Evolutionary conservation across 768 basidiomycete genomes (phyloP), one percentile per base, ranked within the genome.

Genomic region (Serpula lacrymans): DNA sequence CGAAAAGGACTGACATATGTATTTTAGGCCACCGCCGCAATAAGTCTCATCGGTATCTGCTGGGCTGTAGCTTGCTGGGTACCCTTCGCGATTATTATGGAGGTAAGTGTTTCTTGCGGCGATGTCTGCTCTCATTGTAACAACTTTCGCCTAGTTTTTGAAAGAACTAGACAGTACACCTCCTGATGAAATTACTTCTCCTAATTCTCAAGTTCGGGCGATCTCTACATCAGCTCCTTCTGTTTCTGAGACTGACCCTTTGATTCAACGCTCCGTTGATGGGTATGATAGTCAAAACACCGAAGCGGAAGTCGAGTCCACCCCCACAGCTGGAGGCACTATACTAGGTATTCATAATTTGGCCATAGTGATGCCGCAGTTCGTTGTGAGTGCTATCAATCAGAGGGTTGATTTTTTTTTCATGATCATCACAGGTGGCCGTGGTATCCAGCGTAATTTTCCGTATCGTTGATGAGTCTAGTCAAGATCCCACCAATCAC

Each of bases 51-150:
- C 17, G 94, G 94, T 30, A 85, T 96, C 26, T 94, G 87, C 60
- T 97, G 94, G 94, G 89, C 92, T 8, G 89, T 96, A 28, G 90
- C 94, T n/a, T 90, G 88, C 67, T 96, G 94, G 94, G 89, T 90
- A 12, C 93, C 93, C 2, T 96, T 96, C 51, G 88, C 93, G 14
- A 92, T 96, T 54, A 90, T 97, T 64, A 97, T 97, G 93, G 93
- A 94, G 79, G 91, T 79, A 48, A 36, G 75, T 51, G 4, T 20
- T 24, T 29, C 34, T 27, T 18, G 36, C 20, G 29, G 17, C 6
- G 12, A 20, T 29, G 21, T 34, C 23, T 14, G 12, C 26, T 29
- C 2, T 30, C 29, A 16, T 28, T 37, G 7, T 22, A 10, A 28
- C 31, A 47, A n/a, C 30, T 34, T 16, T 31, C 34, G 6, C 35